Evolutionary conservation across 148 eudicot species (phyloP).

Genomic region (Drosera capensis): DNA sequence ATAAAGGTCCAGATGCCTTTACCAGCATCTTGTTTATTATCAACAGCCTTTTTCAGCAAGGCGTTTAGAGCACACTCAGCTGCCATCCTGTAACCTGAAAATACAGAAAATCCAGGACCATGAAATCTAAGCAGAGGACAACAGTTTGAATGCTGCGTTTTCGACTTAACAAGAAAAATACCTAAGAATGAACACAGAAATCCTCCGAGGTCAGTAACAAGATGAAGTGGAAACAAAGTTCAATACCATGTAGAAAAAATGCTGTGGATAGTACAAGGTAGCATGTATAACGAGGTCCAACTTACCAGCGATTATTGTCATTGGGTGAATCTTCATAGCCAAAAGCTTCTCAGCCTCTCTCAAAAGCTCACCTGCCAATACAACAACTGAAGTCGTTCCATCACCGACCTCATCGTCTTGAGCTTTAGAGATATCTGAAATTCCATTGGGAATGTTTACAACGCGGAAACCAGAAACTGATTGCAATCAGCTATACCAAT

Average conservation of each 20-base stretch:
- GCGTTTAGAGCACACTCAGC: slow-evolving; percentile 84
- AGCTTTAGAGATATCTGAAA: slow-evolving; percentile 74
- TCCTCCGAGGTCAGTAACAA: background rate
- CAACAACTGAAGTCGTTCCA: slow-evolving; percentile 97
- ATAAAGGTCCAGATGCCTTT: too few relatives aligned
- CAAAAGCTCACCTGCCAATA: slow-evolving; percentile 96
- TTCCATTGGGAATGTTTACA: slow-evolving; percentile 19
- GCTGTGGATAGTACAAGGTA: background rate
- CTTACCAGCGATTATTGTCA: slow-evolving; percentile 86
- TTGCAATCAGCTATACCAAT: too few relatives aligned
- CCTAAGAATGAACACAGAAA: too few relatives aligned
- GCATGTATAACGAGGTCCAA: too few relatives aligned
- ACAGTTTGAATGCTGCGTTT: background rate
- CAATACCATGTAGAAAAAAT: background rate
- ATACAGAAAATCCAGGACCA: background rate
- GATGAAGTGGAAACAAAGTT: background rate
- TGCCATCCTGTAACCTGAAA: slow-evolving; percentile 91
- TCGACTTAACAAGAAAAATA: too few relatives aligned
- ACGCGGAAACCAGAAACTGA: background rate
- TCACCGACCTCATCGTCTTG: slow-evolving; percentile 99
- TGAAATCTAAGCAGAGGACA: background rate
- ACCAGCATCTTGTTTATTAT: slow-evolving; percentile 86
- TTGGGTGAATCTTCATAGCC: slow-evolving; percentile 88
- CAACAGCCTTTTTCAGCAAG: slow-evolving; percentile 61
- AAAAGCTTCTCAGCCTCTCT: slow-evolving; percentile 94